These are phyloP conservation scores for Tylopilus cervinicoccineus DNA, from an alignment of 768 basidiomycete species.

Conservation along the genomic window DNA sequence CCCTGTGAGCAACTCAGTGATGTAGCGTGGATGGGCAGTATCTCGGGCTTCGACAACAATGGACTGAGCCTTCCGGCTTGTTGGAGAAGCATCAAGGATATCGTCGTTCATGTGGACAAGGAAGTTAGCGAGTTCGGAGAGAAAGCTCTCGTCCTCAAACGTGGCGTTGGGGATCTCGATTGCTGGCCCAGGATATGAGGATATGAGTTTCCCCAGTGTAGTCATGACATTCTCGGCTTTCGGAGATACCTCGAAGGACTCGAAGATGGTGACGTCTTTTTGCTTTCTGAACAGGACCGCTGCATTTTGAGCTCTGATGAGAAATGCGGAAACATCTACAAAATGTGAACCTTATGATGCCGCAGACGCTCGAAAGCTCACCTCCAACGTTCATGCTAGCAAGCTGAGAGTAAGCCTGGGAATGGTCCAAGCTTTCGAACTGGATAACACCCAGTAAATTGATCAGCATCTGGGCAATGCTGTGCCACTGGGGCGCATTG, in stretches of 20 bases:
- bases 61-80: constrained; percentile 36
- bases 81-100: constrained; percentile 32
- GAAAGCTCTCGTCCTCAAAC: constrained; percentile 30
- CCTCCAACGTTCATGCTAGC: constrained; percentile 7
- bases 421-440: constrained; percentile 8
- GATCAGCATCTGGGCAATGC: constrained; percentile 30
- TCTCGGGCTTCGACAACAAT: constrained; percentile 37
- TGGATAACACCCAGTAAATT: constrained; percentile 17
- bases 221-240: constrained; percentile 33
- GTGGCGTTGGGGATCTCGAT: constrained; percentile 31
- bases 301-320: constrained; percentile 46
- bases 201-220: constrained; percentile 39
- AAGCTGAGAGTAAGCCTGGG: constrained; percentile 5
- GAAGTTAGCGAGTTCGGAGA: constrained; percentile 35
- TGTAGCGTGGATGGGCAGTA: constrained; percentile 42
- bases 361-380: neutral
- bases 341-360: neutral
- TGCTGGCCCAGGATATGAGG: constrained; percentile 46
- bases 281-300: constrained; percentile 38
- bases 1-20: constrained; percentile 46
- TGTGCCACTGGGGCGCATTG: constrained; percentile 26
- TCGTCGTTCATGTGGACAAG: constrained; percentile 34
- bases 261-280: constrained; percentile 32
- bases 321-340: constrained; percentile 36
- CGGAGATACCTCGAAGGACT: constrained; percentile 46